Conservation (phyloP, 192 early-diverging fungal genomes). For the Polychytrium aggregatum region DNA sequence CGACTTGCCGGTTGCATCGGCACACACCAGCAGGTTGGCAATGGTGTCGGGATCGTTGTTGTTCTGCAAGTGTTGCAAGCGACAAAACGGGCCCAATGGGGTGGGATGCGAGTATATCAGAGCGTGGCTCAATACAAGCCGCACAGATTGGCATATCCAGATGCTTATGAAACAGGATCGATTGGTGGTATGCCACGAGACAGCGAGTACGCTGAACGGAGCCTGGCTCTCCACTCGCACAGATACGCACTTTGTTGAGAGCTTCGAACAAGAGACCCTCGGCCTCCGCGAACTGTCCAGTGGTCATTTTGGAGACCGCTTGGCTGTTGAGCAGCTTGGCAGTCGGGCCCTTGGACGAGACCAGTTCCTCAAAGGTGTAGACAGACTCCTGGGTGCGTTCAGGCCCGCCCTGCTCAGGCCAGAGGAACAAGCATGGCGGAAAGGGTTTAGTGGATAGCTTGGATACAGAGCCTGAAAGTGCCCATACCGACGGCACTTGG, state of each 20-base stretch:
- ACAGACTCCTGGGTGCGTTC: slow-evolving; percentile 75
- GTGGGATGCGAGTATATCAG: background rate
- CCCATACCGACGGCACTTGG: background rate
- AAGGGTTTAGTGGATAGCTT: slow-evolving; percentile 3
- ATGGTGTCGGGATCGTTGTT: slow-evolving; percentile 68
- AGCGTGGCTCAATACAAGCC: no score
- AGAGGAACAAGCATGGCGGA: background rate
- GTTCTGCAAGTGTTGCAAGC: slow-evolving; percentile 27
- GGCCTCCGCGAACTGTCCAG: slow-evolving; percentile 74
- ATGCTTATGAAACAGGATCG: no score
- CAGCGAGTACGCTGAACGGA: no score
- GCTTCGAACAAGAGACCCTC: slow-evolving; percentile 68
- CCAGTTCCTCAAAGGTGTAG: slow-evolving; percentile 92
- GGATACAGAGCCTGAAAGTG: background rate
- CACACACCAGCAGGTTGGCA: slow-evolving; percentile 74
- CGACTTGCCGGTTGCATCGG: slow-evolving; percentile 56
- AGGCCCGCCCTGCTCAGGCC: slow-evolving; percentile 43
- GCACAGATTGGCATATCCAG: no score
- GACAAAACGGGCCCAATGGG: no score
- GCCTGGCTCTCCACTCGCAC: no score
- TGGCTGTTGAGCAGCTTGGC: slow-evolving; percentile 64
- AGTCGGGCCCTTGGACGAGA: slow-evolving; percentile 57
- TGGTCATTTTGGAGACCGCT: slow-evolving; percentile 72
- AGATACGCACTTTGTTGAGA: slow-evolving; percentile 41
- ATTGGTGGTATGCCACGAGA: no score